A percentile compares a stretch with the other conserved stretches of the same genome.
Evolutionary conservation across 306 rosid species (phyloP).

Genomic region (Neltuma alba): DNA sequence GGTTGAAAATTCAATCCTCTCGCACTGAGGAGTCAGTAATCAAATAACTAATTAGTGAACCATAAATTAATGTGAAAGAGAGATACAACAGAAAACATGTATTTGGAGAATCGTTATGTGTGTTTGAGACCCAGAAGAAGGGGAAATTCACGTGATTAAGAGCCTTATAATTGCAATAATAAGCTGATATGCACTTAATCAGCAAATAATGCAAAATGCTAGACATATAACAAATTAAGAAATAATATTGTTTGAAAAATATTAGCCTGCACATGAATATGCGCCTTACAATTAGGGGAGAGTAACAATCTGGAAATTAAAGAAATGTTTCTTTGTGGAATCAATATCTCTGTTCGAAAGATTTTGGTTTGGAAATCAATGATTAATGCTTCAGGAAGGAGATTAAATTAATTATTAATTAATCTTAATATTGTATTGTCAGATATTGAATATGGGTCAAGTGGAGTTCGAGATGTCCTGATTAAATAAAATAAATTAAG

Average conservation of each 20-base stretch:
- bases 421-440: conserved; percentile 17
- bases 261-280: conserved; percentile 43
- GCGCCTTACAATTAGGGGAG: conserved; percentile 19
- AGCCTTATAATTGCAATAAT: conserved; percentile 15
- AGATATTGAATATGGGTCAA: conserved; percentile 34
- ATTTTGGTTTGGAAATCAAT: conserved; percentile 34
- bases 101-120: conserved; percentile 25
- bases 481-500: conserved; percentile 36
- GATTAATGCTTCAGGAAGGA: conserved; percentile 33
- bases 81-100: conserved; percentile 25
- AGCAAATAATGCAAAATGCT: neutral
- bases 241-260: neutral
- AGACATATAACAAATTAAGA: neutral
- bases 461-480: conserved; percentile 42
- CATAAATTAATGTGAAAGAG: neutral
- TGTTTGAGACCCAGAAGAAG: conserved; percentile 29
- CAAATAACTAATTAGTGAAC: neutral
- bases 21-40: neutral
- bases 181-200: neutral
- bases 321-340: conserved; percentile 35
- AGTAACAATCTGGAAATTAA: too few species aligned
- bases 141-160: conserved; percentile 45
- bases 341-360: conserved; percentile 48
- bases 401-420: conserved; percentile 21
- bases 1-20: neutral